Conservation (phyloP, 1,284 basidiomycete species). For the Coniferiporia sulphurascens region DNA sequence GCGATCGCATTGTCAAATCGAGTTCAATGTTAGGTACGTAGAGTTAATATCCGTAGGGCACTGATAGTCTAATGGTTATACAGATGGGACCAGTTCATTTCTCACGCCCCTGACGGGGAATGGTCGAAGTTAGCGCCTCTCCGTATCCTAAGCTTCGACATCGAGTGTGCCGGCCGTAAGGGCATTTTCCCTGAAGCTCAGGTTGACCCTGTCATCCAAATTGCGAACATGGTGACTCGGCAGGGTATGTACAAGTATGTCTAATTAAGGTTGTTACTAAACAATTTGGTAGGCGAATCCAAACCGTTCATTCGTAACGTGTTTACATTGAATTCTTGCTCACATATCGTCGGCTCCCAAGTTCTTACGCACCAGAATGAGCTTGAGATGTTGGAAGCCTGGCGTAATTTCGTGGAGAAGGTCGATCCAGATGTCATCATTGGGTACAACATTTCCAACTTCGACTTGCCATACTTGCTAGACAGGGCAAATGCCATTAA, state of each 20-base stretch:
- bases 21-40: conserved; percentile 68
- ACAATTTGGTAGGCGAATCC: conserved; percentile 60
- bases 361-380: conserved; percentile 85
- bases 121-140: conserved; percentile 91
- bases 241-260: conserved; percentile 61
- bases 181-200: conserved; percentile 91
- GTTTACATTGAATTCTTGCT: conserved; percentile 91
- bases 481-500: conserved; percentile 85
- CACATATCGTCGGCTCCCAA: conserved; percentile 92
- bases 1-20: conserved; percentile 82
- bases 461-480: conserved; percentile 92
- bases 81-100: conserved; percentile 81
- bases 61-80: conserved; percentile 7
- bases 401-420: conserved; percentile 82
- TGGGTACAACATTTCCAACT: conserved; percentile 88
- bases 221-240: conserved; percentile 94
- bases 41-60: not conserved
- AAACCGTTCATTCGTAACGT: conserved; percentile 93
- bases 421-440: conserved; percentile 93
- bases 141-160: conserved; percentile 92
- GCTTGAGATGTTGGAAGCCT: conserved; percentile 63
- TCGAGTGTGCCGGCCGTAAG: conserved; percentile 94
- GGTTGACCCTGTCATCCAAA: conserved; percentile 91
- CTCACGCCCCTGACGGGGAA: conserved; percentile 82
- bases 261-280: not conserved